Percentiles rank a stretch among this genome's conserved stretches.
Evolutionary conservation across 2,329 filamentous ascomycete species (phyloP).

Genomic region (Cordyceps pruinosa): DNA sequence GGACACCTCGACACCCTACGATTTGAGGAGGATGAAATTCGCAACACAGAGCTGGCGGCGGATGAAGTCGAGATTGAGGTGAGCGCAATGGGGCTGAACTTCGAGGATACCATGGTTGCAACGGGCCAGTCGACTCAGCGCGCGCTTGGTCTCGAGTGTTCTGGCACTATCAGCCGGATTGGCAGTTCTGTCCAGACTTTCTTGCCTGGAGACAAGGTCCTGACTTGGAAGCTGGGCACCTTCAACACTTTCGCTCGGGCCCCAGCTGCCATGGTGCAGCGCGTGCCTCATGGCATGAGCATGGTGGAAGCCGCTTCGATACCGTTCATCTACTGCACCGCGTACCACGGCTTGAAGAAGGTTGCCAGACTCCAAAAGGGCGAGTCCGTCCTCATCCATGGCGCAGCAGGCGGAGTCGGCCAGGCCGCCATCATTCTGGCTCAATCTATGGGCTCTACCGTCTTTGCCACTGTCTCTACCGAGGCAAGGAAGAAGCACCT

Average conservation of each 20-base stretch:
- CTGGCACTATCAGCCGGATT: constrained; percentile 17
- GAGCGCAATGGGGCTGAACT: constrained; percentile 10
- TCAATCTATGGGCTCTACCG: constrained; percentile 24
- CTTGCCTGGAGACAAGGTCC: constrained; percentile 26
- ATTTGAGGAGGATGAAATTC: constrained; percentile 12
- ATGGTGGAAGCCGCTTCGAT: constrained; percentile 22
- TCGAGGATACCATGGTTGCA: constrained; percentile 30
- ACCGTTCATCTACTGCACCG: constrained; percentile 23
- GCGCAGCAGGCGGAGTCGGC: constrained; percentile 30
- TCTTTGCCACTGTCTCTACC: constrained; percentile 32
- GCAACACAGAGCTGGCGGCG: constrained; percentile 15
- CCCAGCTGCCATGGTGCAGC: constrained; percentile 19
- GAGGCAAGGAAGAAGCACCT: constrained; percentile 23
- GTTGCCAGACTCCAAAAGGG: constrained; percentile 17
- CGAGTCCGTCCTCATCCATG: constrained; percentile 30
- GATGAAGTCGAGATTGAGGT: not conserved
- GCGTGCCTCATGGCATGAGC: constrained; percentile 23
- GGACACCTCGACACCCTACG: constrained; percentile 20
- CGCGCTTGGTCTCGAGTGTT: constrained; percentile 21
- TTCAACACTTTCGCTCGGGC: constrained; percentile 23
- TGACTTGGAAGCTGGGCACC: constrained; percentile 16
- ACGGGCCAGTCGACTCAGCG: constrained; percentile 20
- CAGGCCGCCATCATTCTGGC: constrained; percentile 33
- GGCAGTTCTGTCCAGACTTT: constrained; percentile 18
- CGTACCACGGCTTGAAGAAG: constrained; percentile 21